A percentile compares a stretch with the other conserved stretches of the same genome.
Evolutionary conservation across 768 basidiomycete species (phyloP).

Genomic region (Leccinum barrowsii): DNA sequence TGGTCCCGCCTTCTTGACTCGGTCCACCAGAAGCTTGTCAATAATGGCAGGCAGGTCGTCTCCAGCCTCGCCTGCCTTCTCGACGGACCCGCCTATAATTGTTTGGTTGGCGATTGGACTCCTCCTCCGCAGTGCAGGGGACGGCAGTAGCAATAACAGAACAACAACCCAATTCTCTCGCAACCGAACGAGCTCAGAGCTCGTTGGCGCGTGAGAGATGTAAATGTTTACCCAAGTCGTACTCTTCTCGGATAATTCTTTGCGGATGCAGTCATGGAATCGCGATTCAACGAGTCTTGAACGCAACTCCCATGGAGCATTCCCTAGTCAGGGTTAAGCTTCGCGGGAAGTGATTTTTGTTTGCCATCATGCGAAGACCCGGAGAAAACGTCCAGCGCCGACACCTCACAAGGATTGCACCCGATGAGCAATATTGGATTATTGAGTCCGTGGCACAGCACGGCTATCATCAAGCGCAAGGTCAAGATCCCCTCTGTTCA

Average conservation of each 20-base stretch:
- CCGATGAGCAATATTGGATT: constrained; percentile 18
- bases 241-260: background rate
- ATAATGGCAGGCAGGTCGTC: background rate
- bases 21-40: background rate
- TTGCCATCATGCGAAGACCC: constrained; percentile 12
- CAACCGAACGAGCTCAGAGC: background rate
- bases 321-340: constrained; percentile 18
- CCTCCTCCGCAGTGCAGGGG: background rate
- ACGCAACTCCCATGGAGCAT: background rate
- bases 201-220: background rate
- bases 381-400: constrained; percentile 28
- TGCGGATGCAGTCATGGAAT: background rate
- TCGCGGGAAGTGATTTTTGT: constrained; percentile 21
- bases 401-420: constrained; percentile 28
- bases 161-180: background rate
- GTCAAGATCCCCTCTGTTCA: constrained; percentile 24
- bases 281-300: background rate
- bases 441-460: constrained; percentile 28
- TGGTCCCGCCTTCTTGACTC: background rate
- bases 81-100: background rate
- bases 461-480: constrained; percentile 30
- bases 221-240: background rate
- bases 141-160: background rate
- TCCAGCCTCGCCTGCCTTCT: background rate
- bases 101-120: background rate